A percentile compares a stretch with the other conserved stretches of the same genome.
Evolutionary conservation across 768 basidiomycete genomes (phyloP).

Genomic region (Sistotremastrum niveocremeum): DNA sequence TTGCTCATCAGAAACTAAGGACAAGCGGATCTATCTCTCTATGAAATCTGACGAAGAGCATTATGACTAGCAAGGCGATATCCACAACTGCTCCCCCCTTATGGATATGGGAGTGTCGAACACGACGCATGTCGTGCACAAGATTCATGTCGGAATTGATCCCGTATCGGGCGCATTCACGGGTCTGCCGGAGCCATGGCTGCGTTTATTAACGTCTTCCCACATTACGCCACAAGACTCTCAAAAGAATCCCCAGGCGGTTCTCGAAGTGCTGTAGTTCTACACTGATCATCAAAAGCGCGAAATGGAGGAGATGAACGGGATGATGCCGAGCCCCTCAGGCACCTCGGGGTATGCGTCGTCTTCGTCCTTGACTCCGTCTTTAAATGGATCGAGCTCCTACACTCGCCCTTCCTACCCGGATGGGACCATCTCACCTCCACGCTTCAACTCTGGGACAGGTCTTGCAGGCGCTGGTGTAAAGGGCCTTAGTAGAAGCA

Average conservation of each 20-base stretch:
- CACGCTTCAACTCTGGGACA: slow-evolving; percentile 83
- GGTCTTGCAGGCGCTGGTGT: slow-evolving; percentile 67
- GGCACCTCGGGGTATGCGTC: slow-evolving; percentile 8
- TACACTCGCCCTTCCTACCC: slow-evolving; percentile 21
- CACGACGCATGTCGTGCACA: slow-evolving; percentile 96
- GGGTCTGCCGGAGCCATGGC: slow-evolving; percentile 98
- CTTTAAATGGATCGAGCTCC: slow-evolving; percentile 15
- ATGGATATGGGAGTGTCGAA: slow-evolving; percentile 88
- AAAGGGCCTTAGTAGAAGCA: slow-evolving; percentile 19
- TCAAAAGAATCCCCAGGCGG: slow-evolving; percentile 91
- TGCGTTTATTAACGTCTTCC: slow-evolving; percentile 88
- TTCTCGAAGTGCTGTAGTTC: slow-evolving; percentile 94
- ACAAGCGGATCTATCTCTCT: slow-evolving; percentile 67
- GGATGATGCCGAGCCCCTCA: slow-evolving; percentile 10
- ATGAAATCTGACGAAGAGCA: slow-evolving; percentile 92
- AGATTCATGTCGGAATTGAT: slow-evolving; percentile 97
- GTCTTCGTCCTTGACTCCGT: slow-evolving; percentile 17
- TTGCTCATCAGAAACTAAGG: slow-evolving; percentile 74
- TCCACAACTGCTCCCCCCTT: slow-evolving; percentile 85
- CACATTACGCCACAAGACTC: slow-evolving; percentile 98
- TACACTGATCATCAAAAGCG: slow-evolving; percentile 97
- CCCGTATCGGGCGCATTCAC: slow-evolving; percentile 90
- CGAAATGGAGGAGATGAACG: slow-evolving; percentile 59
- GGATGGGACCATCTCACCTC: slow-evolving; percentile 24
- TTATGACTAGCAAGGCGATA: slow-evolving; percentile 97